These are phyloP conservation scores for Amanita polypyramis DNA, from an alignment of 768 basidiomycete genomes.

Conservation along the genomic window DNA sequence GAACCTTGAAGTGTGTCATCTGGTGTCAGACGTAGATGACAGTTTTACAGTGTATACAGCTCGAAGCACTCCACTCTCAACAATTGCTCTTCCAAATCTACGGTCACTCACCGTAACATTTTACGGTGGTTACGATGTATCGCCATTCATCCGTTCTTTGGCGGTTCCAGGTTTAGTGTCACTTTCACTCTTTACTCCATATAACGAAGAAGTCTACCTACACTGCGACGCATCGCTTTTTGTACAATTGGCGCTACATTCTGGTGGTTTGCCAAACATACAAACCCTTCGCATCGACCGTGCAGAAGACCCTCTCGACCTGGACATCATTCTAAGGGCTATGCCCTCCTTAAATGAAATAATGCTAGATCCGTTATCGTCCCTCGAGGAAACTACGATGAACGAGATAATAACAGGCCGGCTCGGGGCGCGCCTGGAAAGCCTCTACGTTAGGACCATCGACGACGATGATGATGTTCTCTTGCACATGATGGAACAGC, in stretches of 20 bases:
- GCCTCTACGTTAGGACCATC: not conserved
- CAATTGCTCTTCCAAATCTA: not conserved
- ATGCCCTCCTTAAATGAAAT: conserved; percentile 1
- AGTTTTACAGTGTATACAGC: no score
- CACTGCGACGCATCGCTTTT: conserved; percentile 1
- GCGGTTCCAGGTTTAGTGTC: not conserved
- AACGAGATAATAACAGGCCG: not conserved
- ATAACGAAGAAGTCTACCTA: conserved; percentile 1
- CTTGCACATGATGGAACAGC: not conserved
- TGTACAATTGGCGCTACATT: not conserved
- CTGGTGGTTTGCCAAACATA: not conserved
- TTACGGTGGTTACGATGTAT: not conserved
- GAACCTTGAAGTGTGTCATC: not conserved
- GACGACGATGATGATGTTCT: not conserved
- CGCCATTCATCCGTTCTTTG: not conserved
- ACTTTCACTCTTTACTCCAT: conserved; percentile 1
- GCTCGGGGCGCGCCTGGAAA: not conserved
- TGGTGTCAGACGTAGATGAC: not conserved
- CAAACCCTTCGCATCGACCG: not conserved
- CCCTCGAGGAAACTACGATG: not conserved
- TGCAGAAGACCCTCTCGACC: not conserved
- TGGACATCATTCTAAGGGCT: not conserved
- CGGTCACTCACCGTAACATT: not conserved
- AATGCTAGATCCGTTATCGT: not conserved
- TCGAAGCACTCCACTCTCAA: no score